Evolutionary conservation across 163 green algal species (phyloP), one percentile per base, ranked within the genome.

Genomic region (Chlorella variabilis): DNA sequence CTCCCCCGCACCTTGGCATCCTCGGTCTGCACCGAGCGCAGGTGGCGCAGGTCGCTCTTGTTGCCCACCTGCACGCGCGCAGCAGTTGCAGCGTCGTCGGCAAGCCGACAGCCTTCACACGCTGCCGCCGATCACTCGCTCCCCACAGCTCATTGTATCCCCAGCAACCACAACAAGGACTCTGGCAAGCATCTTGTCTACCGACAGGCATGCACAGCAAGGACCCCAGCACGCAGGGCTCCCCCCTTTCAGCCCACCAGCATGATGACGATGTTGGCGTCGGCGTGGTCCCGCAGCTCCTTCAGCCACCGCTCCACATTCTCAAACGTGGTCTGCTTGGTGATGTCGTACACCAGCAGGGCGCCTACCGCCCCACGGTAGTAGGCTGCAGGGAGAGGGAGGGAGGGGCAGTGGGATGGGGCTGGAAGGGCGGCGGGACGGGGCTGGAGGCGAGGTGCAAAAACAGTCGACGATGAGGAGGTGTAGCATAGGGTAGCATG

Each of bases 211-310:
- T n/a, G n/a, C n/a, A n/a, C n/a, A n/a, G n/a, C n/a, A n/a, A n/a
- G n/a, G n/a, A n/a, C n/a, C n/a, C n/a, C n/a, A n/a, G n/a, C n/a
- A n/a, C n/a, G n/a, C n/a, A n/a, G n/a, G n/a, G n/a, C n/a, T n/a
- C n/a, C n/a, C n/a, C n/a, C n/a, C n/a, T n/a, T n/a, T n/a, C n/a
- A n/a, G n/a, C n/a, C n/a, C n/a, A 98, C 96, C 29, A 99, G 91
- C 94, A 98, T 99, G 85, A 99, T 98, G 21, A 98, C 96, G 21
- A 99, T 99, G 90, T 99, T 99, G 74, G 87, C 86, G 87, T 99
- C 97, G 18, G 97, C 97, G 86, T 99, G 97, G 85, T 99, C 97
- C 5, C 97, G 88, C 67, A 98, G 88, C 89, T 99, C 97, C 90
- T 99, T 99, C 36, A 99, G 87, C 97, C 97, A 99, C 36, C 97